A percentile compares a stretch with the other conserved stretches of the same genome.
These are phyloP conservation scores for Apiospora rasikravindrae DNA, from an alignment of 2,329 filamentous ascomycete species.

Conservation along the genomic window DNA sequence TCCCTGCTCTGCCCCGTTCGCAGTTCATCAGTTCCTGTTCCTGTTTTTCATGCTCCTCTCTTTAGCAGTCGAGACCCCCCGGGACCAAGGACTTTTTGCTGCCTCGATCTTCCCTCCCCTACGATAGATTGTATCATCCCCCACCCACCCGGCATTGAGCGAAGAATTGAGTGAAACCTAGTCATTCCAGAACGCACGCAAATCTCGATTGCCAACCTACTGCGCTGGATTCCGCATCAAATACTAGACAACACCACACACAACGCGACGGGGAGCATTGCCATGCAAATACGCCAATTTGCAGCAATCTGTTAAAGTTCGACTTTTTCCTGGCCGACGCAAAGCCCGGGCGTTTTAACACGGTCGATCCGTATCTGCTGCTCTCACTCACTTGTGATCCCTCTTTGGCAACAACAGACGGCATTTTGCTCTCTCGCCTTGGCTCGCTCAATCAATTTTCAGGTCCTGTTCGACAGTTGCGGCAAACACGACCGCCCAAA, in stretches of 20 bases:
- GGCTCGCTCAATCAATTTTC: conserved; percentile 1
- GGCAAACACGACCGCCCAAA: conserved; percentile 6
- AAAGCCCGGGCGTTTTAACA: conserved; percentile 7
- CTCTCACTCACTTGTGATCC: neutral
- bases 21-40: conserved; percentile 14
- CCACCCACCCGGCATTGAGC: conserved; percentile 3
- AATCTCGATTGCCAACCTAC: conserved; percentile 7
- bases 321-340: neutral
- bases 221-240: conserved; percentile 16
- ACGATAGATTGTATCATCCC: neutral
- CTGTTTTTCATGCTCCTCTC: conserved; percentile 5
- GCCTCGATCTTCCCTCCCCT: conserved; percentile 21
- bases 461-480: conserved; percentile 1
- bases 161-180: conserved; percentile 13
- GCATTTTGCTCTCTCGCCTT: neutral
- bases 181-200: conserved; percentile 12
- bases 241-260: neutral
- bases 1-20: conserved; percentile 3
- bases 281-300: conserved; percentile 7
- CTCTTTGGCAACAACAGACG: neutral
- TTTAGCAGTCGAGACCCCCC: neutral
- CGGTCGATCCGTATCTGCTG: neutral
- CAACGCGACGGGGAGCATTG: conserved; percentile 4
- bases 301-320: conserved; percentile 11
- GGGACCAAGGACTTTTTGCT: conserved; percentile 6